phyloP scores from a whole-genome alignment of 139 green algal species.

The Pseudopediastrum boryanum region DNA sequence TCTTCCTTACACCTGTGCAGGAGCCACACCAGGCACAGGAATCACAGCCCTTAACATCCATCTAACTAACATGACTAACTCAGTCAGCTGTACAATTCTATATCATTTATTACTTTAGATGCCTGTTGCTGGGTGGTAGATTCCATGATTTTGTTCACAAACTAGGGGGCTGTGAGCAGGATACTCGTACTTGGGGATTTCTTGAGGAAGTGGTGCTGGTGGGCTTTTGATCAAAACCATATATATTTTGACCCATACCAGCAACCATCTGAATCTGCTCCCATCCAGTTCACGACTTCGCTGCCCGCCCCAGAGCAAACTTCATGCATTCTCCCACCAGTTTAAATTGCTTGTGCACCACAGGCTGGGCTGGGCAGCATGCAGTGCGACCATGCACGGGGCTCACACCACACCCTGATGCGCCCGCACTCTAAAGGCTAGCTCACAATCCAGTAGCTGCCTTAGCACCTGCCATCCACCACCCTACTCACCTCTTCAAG shows the following conservation, averaged over 20 bases:
- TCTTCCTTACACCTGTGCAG: conserved; percentile 21
- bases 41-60: background rate
- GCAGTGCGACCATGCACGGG: too few species aligned
- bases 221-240: too few species aligned
- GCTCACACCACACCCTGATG: too few species aligned
- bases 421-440: background rate
- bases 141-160: background rate
- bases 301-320: background rate
- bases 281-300: too few species aligned
- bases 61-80: too few species aligned
- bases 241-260: too few species aligned
- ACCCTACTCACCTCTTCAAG: conserved; percentile 1
- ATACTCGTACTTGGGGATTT: too few species aligned
- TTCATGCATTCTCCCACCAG: background rate
- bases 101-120: background rate
- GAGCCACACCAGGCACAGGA: background rate
- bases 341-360: background rate
- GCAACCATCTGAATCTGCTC: too few species aligned
- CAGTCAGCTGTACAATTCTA: background rate
- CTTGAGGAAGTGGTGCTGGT: too few species aligned
- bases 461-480: background rate
- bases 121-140: background rate
- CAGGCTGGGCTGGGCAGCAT: background rate
- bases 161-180: background rate
- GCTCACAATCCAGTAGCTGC: background rate